These are phyloP conservation scores for Alternaria atra DNA, from an alignment of 2,329 filamentous ascomycete species.

Conservation along the genomic window DNA sequence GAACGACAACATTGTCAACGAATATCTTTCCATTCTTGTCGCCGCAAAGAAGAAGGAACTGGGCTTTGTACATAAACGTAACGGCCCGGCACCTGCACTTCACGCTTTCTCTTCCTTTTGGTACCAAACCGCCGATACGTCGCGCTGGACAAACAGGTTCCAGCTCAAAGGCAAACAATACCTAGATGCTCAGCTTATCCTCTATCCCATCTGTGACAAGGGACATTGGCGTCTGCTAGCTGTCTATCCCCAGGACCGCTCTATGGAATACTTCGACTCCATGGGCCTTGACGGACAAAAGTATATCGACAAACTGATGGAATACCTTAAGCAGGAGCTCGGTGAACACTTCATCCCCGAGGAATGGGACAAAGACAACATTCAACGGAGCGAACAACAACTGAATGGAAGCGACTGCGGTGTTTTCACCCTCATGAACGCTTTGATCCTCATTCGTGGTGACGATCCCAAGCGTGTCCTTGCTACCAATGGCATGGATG, in stretches of 20 bases:
- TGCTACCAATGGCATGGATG: constrained; percentile 62
- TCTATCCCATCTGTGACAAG: constrained; percentile 72
- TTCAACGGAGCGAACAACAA: constrained; percentile 62
- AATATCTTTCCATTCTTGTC: constrained; percentile 69
- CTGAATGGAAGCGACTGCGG: constrained; percentile 78
- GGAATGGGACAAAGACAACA: constrained; percentile 68
- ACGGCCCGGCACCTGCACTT: constrained; percentile 66
- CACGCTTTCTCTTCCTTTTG: constrained; percentile 73
- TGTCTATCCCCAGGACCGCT: constrained; percentile 67
- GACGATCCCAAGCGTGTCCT: constrained; percentile 56
- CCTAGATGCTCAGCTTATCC: constrained; percentile 70
- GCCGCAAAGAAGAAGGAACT: constrained; percentile 65
- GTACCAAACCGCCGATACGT: constrained; percentile 62
- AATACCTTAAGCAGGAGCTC: constrained; percentile 68
- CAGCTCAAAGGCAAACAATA: constrained; percentile 61
- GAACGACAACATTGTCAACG: constrained; percentile 80
- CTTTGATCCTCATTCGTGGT: constrained; percentile 64
- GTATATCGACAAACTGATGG: constrained; percentile 40
- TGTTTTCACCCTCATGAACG: constrained; percentile 79
- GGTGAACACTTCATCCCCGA: constrained; percentile 62
- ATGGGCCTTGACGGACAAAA: constrained; percentile 58
- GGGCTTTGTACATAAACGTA: constrained; percentile 63
- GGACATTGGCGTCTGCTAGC: constrained; percentile 78
- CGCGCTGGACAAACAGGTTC: constrained; percentile 58
- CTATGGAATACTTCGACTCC: constrained; percentile 75